Evolutionary conservation across 352 stramenopile genomes (phyloP).

Genomic region (Globisporangium megalacanthum): DNA sequence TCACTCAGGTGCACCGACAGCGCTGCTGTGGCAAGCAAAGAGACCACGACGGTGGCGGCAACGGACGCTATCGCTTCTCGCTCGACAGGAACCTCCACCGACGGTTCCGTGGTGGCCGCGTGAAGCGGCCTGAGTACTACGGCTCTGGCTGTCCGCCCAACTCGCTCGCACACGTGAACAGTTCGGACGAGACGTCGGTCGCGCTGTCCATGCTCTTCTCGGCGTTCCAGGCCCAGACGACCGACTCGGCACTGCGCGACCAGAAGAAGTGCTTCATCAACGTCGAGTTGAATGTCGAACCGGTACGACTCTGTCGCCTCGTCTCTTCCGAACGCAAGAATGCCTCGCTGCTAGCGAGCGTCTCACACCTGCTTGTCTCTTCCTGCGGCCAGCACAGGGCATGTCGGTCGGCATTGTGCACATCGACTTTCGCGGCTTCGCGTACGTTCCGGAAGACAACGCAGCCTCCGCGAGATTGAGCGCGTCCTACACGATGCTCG

Average conservation of each 20-base stretch:
- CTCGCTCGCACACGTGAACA: conserved; percentile 21
- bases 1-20: too few species aligned
- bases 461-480: conserved; percentile 9
- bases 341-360: neutral
- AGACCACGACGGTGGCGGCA: neutral
- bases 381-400: conserved; percentile 8
- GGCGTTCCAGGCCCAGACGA: conserved; percentile 20
- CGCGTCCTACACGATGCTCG: conserved; percentile 18
- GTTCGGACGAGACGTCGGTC: conserved; percentile 21
- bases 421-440: conserved; percentile 29
- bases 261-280: conserved; percentile 21
- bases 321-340: neutral
- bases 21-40: neutral
- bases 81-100: conserved; percentile 4
- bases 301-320: conserved; percentile 8
- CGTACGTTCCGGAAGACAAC: conserved; percentile 14
- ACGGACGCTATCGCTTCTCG: neutral
- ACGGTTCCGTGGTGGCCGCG: conserved; percentile 19
- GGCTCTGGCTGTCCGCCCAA: conserved; percentile 19
- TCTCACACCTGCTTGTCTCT: neutral
- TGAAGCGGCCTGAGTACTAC: conserved; percentile 21
- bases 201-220: conserved; percentile 24
- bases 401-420: conserved; percentile 30
- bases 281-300: conserved; percentile 18
- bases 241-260: conserved; percentile 4